These are phyloP conservation scores for Rubia peregrina DNA, from an alignment of 305 asterid genomes.

Conservation along the genomic window DNA sequence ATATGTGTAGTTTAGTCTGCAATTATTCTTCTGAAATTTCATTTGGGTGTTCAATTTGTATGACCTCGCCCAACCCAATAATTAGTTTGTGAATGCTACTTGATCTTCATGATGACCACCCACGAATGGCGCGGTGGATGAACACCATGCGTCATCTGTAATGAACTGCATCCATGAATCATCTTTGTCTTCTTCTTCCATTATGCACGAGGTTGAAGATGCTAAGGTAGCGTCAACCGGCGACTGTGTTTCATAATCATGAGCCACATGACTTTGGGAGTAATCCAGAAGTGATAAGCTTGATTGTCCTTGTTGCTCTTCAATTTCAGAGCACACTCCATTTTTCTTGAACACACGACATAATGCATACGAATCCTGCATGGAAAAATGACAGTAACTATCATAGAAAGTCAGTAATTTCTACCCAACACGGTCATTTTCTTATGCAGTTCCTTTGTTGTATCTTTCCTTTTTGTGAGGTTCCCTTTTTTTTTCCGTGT, in stretches of 20 bases:
- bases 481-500: too few relatives aligned
- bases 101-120: slow-evolving; percentile 53
- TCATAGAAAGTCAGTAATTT: background rate
- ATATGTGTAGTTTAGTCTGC: slow-evolving; percentile 13
- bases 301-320: slow-evolving; percentile 69
- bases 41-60: slow-evolving; percentile 9
- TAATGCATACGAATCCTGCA: slow-evolving; percentile 85
- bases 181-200: slow-evolving; percentile 71
- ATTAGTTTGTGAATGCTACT: slow-evolving; percentile 46
- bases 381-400: background rate
- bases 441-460: too few relatives aligned
- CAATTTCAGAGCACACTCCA: slow-evolving; percentile 67
- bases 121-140: slow-evolving; percentile 39
- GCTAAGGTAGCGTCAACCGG: slow-evolving; percentile 72
- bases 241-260: slow-evolving; percentile 42
- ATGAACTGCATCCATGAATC: slow-evolving; percentile 99
- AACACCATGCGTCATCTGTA: slow-evolving; percentile 88
- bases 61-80: slow-evolving; percentile 1
- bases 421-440: background rate
- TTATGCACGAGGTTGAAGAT: slow-evolving; percentile 44
- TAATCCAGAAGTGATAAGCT: slow-evolving; percentile 51
- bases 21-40: slow-evolving; percentile 12
- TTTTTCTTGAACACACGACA: slow-evolving; percentile 97
- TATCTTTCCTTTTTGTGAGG: too few relatives aligned
- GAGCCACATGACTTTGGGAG: slow-evolving; percentile 31